Evolutionary conservation across 331 rosid species (phyloP).

Genomic region (Saraca asoca): DNA sequence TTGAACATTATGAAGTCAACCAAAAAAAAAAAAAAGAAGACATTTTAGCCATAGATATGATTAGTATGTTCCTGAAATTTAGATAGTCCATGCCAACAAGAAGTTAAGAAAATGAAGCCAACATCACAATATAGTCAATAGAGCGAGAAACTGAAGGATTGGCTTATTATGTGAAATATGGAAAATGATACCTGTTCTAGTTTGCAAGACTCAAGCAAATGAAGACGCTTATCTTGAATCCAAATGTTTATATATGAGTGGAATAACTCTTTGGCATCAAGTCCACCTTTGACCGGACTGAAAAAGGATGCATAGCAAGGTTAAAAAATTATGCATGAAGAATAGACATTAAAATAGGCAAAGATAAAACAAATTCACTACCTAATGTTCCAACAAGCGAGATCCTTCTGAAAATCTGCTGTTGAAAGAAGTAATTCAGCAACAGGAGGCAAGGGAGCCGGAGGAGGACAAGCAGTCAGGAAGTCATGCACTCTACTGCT

Average conservation of each 20-base stretch:
- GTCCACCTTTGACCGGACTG: conserved; percentile 33
- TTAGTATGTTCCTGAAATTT: too few relatives aligned
- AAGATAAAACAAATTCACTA: conserved; percentile 14
- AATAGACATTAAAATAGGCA: neutral
- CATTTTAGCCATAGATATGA: neutral
- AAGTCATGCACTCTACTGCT: conserved; percentile 33
- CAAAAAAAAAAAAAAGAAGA: neutral
- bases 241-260: conserved; percentile 33
- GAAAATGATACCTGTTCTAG: conserved; percentile 36
- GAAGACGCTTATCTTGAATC: conserved; percentile 41
- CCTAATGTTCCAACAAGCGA: conserved; percentile 40
- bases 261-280: conserved; percentile 46
- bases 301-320: conserved; percentile 3
- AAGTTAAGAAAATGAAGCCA: neutral
- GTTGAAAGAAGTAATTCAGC: conserved; percentile 38
- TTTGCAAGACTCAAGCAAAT: conserved; percentile 43
- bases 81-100: neutral
- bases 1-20: neutral
- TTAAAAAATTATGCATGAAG: neutral
- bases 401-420: conserved; percentile 38
- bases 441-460: conserved; percentile 34
- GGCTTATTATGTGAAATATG: neutral
- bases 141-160: neutral
- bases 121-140: conserved; percentile 10
- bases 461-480: conserved; percentile 40